These are phyloP conservation scores for Dryadomyces sulphureus DNA, from an alignment of 2,329 filamentous ascomycete species.

Conservation along the genomic window DNA sequence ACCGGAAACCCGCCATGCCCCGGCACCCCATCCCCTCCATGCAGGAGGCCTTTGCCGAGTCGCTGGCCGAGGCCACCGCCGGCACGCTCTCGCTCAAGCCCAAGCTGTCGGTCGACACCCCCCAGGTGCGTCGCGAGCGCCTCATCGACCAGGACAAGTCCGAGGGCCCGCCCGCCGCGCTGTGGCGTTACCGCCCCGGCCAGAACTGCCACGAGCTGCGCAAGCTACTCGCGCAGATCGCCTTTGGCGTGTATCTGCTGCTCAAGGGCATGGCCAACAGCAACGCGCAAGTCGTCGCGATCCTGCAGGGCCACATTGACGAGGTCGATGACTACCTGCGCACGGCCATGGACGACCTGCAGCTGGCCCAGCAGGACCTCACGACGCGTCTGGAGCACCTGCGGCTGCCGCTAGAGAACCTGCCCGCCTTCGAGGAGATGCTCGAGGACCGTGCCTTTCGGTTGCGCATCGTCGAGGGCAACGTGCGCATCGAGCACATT, in stretches of 20 bases:
- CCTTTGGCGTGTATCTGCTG: constrained; percentile 82
- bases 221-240: constrained; percentile 84
- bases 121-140: constrained; percentile 46
- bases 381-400: constrained; percentile 66
- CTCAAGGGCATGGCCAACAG: constrained; percentile 78
- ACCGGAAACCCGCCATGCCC: constrained; percentile 17
- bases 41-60: constrained; percentile 74
- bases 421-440: constrained; percentile 73
- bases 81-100: constrained; percentile 30
- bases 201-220: constrained; percentile 76
- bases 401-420: constrained; percentile 69
- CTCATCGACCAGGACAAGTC: constrained; percentile 54
- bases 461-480: constrained; percentile 67
- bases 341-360: constrained; percentile 70
- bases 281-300: constrained; percentile 73
- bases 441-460: constrained; percentile 74
- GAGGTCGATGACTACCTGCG: constrained; percentile 88
- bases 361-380: constrained; percentile 64
- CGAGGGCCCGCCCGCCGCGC: constrained; percentile 54
- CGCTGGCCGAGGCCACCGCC: constrained; percentile 55
- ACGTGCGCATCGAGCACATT: constrained; percentile 83
- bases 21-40: constrained; percentile 59
- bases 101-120: constrained; percentile 37
- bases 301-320: constrained; percentile 82
- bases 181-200: constrained; percentile 62